phyloP scores from a whole-genome alignment of 495 filamentous ascomycete genomes.

The Penicillium turbatum region DNA sequence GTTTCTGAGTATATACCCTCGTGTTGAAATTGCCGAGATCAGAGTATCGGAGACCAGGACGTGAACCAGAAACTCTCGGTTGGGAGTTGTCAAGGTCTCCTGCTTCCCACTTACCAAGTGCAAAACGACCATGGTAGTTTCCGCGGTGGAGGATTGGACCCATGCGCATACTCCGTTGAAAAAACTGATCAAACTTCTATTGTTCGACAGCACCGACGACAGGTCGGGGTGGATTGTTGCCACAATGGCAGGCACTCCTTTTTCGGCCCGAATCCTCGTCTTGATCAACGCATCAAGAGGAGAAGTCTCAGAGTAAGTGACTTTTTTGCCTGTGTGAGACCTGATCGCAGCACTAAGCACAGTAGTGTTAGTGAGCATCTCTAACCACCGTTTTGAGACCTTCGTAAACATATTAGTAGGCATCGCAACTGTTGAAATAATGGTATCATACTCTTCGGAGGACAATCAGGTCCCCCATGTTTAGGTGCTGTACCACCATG shows the following conservation, averaged over 20 bases:
- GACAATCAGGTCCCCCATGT: constrained; percentile 23
- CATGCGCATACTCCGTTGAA: not conserved
- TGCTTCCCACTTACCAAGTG: constrained; percentile 9
- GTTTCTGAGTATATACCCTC: constrained; percentile 18
- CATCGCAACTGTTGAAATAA: not conserved
- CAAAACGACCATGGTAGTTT: constrained; percentile 4
- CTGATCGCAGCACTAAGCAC: not conserved
- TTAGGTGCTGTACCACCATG: constrained; percentile 21
- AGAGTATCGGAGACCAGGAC: constrained; percentile 8
- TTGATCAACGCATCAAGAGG: not conserved
- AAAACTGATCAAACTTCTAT: not conserved
- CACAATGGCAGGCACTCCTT: not conserved
- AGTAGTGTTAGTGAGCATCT: not conserved
- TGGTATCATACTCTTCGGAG: constrained; percentile 25
- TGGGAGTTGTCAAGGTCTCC: constrained; percentile 23
- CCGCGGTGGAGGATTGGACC: not conserved
- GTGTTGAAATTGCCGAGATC: constrained; percentile 23
- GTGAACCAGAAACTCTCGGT: constrained; percentile 21
- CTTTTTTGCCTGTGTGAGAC: not conserved
- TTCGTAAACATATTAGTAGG: not conserved
- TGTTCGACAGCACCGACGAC: too few species aligned
- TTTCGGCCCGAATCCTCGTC: not conserved
- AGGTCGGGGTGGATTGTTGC: too few species aligned
- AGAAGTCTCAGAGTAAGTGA: not conserved
- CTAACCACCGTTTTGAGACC: not conserved